These are phyloP conservation scores for Hypholoma fasciculare DNA, from an alignment of 768 basidiomycete species.

Conservation along the genomic window DNA sequence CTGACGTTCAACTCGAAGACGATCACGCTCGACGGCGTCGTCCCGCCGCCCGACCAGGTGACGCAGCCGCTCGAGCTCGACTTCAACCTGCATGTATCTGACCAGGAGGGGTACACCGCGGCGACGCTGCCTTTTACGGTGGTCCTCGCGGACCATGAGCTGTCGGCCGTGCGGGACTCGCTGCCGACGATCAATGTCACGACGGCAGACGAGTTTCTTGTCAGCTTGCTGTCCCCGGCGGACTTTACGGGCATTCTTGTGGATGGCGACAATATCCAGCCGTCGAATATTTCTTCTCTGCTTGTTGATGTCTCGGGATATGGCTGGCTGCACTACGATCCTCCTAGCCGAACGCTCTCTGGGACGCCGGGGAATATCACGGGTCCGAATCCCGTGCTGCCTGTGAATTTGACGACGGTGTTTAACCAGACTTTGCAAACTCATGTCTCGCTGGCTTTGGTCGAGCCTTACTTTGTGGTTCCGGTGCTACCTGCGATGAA, in stretches of 20 bases:
- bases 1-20: constrained; percentile 65
- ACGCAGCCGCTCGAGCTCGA: constrained; percentile 42
- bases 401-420: constrained; percentile 58
- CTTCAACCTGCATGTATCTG: constrained; percentile 68
- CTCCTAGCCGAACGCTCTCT: constrained; percentile 51
- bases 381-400: constrained; percentile 40
- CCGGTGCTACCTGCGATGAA: constrained; percentile 57
- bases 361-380: constrained; percentile 59
- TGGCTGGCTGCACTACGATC: constrained; percentile 67
- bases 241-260: constrained; percentile 68
- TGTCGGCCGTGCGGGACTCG: constrained; percentile 45
- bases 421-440: constrained; percentile 71
- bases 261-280: constrained; percentile 58
- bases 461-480: constrained; percentile 71
- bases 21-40: constrained; percentile 78
- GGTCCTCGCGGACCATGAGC: constrained; percentile 66
- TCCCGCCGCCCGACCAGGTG: constrained; percentile 49
- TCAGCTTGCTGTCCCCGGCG: constrained; percentile 50
- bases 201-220: constrained; percentile 47
- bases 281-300: constrained; percentile 56
- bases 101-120: constrained; percentile 72
- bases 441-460: constrained; percentile 63
- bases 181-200: constrained; percentile 77
- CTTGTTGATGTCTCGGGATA: constrained; percentile 59
- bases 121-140: constrained; percentile 60